phyloP scores from a whole-genome alignment of 352 stramenopile species.

The Pythium dissotocum region DNA sequence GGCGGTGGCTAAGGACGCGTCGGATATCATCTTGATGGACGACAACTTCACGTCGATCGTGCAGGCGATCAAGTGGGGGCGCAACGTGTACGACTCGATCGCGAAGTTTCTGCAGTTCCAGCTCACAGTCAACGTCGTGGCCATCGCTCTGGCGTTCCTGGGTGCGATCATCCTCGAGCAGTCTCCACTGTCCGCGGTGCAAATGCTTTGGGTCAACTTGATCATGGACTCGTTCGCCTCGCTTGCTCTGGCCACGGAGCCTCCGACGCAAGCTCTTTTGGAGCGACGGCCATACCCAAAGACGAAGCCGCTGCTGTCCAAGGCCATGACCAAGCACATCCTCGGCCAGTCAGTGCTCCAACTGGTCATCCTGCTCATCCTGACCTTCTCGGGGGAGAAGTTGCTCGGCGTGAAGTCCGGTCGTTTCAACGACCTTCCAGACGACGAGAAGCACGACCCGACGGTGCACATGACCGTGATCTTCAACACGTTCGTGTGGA shows the following conservation, averaged over 20 bases:
- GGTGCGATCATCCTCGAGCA: constrained; percentile 76
- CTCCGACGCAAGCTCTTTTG: constrained; percentile 88
- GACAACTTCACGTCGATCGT: constrained; percentile 95
- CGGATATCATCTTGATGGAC: constrained; percentile 90
- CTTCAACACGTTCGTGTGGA: constrained; percentile 98
- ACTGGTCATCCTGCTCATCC: constrained; percentile 84
- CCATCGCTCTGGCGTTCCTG: constrained; percentile 92
- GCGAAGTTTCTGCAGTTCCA: constrained; percentile 98
- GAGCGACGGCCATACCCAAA: constrained; percentile 92
- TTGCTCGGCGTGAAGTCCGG: constrained; percentile 51
- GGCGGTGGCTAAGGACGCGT: constrained; percentile 90
- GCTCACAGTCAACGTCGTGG: constrained; percentile 97
- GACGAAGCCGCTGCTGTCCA: constrained; percentile 92
- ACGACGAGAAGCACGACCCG: constrained; percentile 45
- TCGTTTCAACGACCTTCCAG: constrained; percentile 36
- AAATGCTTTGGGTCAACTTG: constrained; percentile 98
- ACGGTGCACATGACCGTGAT: constrained; percentile 95
- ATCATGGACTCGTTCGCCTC: constrained; percentile 99
- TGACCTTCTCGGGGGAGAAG: constrained; percentile 81
- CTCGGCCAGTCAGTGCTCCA: constrained; percentile 92
- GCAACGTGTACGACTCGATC: constrained; percentile 94
- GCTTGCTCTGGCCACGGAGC: constrained; percentile 94
- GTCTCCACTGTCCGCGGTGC: constrained; percentile 93
- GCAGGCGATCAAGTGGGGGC: constrained; percentile 45
- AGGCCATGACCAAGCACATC: constrained; percentile 96